Percentiles rank a stretch among this genome's conserved stretches.
Evolutionary conservation across 192 early-diverging fungal species (phyloP).

Genomic region (Haplosporangium gracile): DNA sequence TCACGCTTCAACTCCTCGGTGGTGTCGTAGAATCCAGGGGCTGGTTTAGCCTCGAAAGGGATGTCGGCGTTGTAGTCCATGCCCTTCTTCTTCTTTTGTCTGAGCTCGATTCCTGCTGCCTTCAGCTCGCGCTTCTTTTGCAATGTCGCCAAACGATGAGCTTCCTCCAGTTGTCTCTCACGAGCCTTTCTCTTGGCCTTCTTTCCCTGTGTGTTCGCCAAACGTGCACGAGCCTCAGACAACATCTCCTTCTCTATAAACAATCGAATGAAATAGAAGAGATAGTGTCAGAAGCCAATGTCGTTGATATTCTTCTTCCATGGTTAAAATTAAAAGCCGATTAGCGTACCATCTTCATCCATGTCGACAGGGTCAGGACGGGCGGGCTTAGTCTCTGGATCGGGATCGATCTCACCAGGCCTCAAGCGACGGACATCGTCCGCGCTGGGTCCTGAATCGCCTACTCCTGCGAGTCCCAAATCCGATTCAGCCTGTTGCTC

Average conservation of each 20-base stretch:
- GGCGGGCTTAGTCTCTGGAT: constrained; percentile 97
- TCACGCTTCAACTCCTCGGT: constrained; percentile 83
- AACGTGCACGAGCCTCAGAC: constrained; percentile 95
- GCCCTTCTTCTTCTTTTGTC: constrained; percentile 73
- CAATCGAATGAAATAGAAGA: not conserved
- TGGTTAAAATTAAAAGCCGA: not conserved
- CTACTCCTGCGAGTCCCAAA: constrained; percentile 73
- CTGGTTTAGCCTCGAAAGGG: constrained; percentile 90
- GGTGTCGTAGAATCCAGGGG: constrained; percentile 94
- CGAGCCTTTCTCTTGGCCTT: constrained; percentile 99
- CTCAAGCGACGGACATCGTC: constrained; percentile 89
- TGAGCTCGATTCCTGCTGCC: constrained; percentile 94
- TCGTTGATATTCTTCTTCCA: not conserved
- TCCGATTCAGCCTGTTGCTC: constrained; percentile 83
- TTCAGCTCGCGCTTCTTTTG: constrained; percentile 98
- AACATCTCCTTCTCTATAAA: constrained; percentile 97
- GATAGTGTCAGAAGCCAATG: not conserved
- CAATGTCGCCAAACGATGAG: constrained; percentile 86
- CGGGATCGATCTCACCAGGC: constrained; percentile 97
- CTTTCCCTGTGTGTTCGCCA: constrained; percentile 99
- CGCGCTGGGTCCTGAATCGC: constrained; percentile 82
- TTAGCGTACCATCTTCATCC: constrained; percentile 86
- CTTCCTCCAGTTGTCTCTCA: constrained; percentile 97
- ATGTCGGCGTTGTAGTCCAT: constrained; percentile 98
- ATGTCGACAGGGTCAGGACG: constrained; percentile 98